These are phyloP conservation scores for Microbotryum silenes-acaulis DNA, from an alignment of 1,284 basidiomycete species.

Conservation along the genomic window DNA sequence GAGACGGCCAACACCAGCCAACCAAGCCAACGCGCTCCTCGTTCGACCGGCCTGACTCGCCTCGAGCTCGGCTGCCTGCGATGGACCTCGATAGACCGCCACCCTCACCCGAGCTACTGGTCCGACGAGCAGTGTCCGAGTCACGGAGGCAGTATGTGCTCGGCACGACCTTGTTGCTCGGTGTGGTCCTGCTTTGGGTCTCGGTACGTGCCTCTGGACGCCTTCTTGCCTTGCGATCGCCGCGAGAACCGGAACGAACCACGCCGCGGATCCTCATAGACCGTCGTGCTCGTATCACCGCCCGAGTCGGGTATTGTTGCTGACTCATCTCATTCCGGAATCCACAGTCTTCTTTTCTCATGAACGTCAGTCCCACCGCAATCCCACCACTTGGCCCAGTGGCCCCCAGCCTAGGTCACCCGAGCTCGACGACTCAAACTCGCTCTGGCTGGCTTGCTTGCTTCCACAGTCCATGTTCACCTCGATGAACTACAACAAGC, in stretches of 20 bases:
- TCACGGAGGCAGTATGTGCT: constrained; percentile 52
- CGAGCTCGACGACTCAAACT: not conserved
- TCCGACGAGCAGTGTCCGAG: not conserved
- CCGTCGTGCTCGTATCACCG: not conserved
- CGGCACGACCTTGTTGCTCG: constrained; percentile 63
- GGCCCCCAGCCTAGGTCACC: not conserved
- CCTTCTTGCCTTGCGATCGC: not conserved
- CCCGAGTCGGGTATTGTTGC: too few relatives aligned
- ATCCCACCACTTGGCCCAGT: constrained; percentile 12
- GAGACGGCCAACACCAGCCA: too few relatives aligned
- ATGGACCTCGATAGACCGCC: too few relatives aligned
- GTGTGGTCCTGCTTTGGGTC: constrained; percentile 81
- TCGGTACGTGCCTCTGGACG: constrained; percentile 16
- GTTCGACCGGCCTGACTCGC: too few relatives aligned
- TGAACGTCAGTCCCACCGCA: constrained; percentile 19
- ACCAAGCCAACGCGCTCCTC: too few relatives aligned
- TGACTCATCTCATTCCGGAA: not conserved
- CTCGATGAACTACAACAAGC: constrained; percentile 34
- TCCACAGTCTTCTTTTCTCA: constrained; percentile 29
- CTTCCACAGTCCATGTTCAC: constrained; percentile 32
- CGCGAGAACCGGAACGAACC: not conserved
- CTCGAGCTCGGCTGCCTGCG: too few relatives aligned
- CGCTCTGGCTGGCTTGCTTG: not conserved
- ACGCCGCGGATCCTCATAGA: not conserved
- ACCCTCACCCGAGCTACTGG: too few relatives aligned